Conservation (phyloP, 2,329 filamentous ascomycete genomes). For the Triangularia setosa region DNA sequence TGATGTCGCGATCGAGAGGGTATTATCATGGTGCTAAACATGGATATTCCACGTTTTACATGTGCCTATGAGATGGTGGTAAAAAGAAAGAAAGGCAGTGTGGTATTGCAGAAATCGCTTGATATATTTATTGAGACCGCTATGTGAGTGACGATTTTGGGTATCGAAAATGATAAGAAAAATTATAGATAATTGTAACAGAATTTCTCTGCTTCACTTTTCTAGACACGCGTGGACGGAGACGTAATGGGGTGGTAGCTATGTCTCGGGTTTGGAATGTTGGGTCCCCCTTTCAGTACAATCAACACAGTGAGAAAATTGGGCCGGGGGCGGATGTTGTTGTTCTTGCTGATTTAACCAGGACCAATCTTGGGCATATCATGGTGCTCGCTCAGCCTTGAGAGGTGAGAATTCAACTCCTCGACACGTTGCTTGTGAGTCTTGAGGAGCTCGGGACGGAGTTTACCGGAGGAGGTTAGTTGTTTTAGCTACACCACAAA, state of each 20-base stretch:
- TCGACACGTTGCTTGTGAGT: slow-evolving; percentile 97
- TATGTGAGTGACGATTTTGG: neutral
- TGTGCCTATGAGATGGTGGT: no score
- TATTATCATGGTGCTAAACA: no score
- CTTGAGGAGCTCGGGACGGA: slow-evolving; percentile 75
- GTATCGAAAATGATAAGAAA: neutral
- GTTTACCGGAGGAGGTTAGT: slow-evolving; percentile 58
- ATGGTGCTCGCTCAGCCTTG: slow-evolving; percentile 90
- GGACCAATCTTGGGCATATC: slow-evolving; percentile 79
- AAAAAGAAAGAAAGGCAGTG: no score
- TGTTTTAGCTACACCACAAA: slow-evolving; percentile 64
- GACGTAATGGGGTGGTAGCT: no score
- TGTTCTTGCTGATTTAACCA: slow-evolving; percentile 38
- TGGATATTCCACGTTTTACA: no score
- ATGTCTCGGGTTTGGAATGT: neutral
- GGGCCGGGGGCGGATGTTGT: neutral
- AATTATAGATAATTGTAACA: neutral
- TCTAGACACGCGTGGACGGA: no score
- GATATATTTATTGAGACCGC: neutral
- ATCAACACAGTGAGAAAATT: neutral
- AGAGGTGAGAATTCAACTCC: slow-evolving; percentile 90
- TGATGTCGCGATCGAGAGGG: no score
- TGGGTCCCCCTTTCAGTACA: neutral
- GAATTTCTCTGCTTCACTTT: neutral
- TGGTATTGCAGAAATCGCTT: neutral